phyloP scores from a whole-genome alignment of 1,284 basidiomycete genomes.

The Boletus mariae region DNA sequence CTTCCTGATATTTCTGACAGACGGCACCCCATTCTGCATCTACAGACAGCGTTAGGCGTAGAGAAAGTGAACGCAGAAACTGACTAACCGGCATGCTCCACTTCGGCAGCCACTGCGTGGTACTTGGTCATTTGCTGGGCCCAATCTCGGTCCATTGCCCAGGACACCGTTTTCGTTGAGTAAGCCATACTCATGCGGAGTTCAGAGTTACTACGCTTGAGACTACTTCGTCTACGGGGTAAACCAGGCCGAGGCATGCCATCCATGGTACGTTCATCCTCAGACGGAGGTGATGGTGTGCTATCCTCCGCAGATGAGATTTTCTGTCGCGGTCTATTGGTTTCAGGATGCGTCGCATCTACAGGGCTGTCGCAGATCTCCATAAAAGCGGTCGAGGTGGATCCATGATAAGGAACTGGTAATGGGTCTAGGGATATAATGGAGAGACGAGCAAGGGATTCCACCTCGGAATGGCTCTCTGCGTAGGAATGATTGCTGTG shows the following conservation, averaged over 20 bases:
- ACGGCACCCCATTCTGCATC: slow-evolving; percentile 56
- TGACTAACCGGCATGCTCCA: slow-evolving; percentile 52
- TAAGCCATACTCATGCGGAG: slow-evolving; percentile 50
- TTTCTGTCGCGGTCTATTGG: slow-evolving; percentile 5
- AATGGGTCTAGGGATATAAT: slow-evolving; percentile 31
- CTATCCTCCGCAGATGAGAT: slow-evolving; percentile 20
- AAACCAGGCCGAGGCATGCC: slow-evolving; percentile 17
- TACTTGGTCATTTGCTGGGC: slow-evolving; percentile 54
- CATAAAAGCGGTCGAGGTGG: slow-evolving; percentile 30
- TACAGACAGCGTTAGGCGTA: slow-evolving; percentile 19
- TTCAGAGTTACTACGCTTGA: slow-evolving; percentile 48
- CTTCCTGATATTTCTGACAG: slow-evolving; percentile 52
- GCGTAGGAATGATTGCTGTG: slow-evolving; percentile 13
- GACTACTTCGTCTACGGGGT: slow-evolving; percentile 54
- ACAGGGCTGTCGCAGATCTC: slow-evolving; percentile 35
- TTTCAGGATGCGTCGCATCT: slow-evolving; percentile 14
- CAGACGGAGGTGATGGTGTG: slow-evolving; percentile 30
- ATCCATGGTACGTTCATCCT: slow-evolving; percentile 28
- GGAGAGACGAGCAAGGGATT: slow-evolving; percentile 25
- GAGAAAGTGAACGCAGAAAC: neutral
- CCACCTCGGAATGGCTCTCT: slow-evolving; percentile 24
- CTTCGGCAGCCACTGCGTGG: slow-evolving; percentile 48
- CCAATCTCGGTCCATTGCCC: slow-evolving; percentile 65
- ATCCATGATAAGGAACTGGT: slow-evolving; percentile 35
- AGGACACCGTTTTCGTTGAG: slow-evolving; percentile 64